Evolutionary conservation across 257 asterid species (phyloP).

Genomic region (Catharanthus roseus): DNA sequence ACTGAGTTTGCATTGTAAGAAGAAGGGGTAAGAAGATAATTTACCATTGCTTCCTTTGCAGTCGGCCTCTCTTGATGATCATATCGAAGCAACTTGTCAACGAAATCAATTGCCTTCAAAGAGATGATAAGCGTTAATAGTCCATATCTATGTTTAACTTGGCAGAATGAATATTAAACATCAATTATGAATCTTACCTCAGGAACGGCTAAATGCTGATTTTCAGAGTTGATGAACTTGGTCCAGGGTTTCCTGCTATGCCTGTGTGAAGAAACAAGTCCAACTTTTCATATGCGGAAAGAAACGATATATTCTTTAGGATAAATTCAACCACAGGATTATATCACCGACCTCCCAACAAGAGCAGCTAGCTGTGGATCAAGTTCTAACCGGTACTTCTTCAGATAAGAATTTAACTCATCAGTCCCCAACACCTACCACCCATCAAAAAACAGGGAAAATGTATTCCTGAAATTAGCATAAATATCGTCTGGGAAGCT

Average conservation of each 20-base stretch:
- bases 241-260: conserved; percentile 38
- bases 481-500: background rate
- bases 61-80: conserved; percentile 97
- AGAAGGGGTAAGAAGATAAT: background rate
- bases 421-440: conserved; percentile 75
- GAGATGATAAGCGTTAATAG: background rate
- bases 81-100: conserved; percentile 80
- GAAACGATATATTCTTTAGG: background rate
- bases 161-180: background rate
- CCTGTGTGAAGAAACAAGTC: conserved; percentile 27
- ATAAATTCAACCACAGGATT: background rate
- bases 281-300: conserved; percentile 10
- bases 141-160: conserved; percentile 6
- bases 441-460: conserved; percentile 5
- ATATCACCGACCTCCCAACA: conserved; percentile 56
- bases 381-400: conserved; percentile 63
- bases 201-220: conserved; percentile 57
- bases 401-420: conserved; percentile 61
- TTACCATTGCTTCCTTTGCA: conserved; percentile 96
- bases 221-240: conserved; percentile 37
- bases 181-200: conserved; percentile 44
- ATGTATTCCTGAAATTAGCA: too few species aligned
- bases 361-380: conserved; percentile 70
- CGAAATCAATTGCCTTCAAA: conserved; percentile 85
- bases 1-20: background rate